Evolutionary conservation across 2,329 filamentous ascomycete genomes (phyloP).

Genomic region (Zymoseptoria ardabiliae): DNA sequence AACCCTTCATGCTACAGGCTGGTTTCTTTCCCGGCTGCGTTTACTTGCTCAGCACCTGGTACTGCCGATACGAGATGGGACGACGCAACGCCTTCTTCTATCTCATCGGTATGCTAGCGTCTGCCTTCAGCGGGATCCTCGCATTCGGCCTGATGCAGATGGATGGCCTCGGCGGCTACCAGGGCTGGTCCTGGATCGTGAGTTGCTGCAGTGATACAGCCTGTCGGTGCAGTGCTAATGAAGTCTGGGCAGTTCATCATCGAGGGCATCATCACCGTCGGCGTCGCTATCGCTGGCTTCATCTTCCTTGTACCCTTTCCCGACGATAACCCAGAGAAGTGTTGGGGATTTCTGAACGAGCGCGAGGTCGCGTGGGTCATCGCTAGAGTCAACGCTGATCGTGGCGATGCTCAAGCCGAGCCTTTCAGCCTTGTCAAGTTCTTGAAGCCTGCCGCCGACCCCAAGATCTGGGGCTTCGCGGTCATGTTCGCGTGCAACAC

Average conservation of each 20-base stretch:
- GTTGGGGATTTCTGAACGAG: conserved; percentile 37
- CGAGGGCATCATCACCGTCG: conserved; percentile 33
- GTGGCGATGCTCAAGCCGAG: conserved; percentile 42
- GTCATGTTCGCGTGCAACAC: conserved; percentile 56
- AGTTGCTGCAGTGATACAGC: neutral
- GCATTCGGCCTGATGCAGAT: conserved; percentile 25
- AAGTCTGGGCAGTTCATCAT: conserved; percentile 30
- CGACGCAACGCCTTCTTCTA: conserved; percentile 40
- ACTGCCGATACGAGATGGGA: conserved; percentile 23
- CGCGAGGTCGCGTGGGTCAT: conserved; percentile 42
- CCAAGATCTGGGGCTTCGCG: conserved; percentile 49
- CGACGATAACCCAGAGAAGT: conserved; percentile 33
- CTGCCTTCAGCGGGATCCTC: conserved; percentile 37
- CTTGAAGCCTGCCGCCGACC: conserved; percentile 40
- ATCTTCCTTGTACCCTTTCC: conserved; percentile 41
- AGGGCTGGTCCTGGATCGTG: conserved; percentile 38
- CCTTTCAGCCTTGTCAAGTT: conserved; percentile 43
- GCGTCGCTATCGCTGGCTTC: conserved; percentile 34
- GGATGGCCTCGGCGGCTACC: conserved; percentile 42
- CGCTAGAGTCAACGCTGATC: conserved; percentile 43
- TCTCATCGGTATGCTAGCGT: conserved; percentile 39
- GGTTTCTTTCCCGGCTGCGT: conserved; percentile 28
- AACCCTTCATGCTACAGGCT: neutral
- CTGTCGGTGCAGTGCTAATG: too few species aligned
- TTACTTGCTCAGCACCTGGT: conserved; percentile 23